Evolutionary conservation across 768 basidiomycete species (phyloP).

Genomic region (Austroboletus eburneus): DNA sequence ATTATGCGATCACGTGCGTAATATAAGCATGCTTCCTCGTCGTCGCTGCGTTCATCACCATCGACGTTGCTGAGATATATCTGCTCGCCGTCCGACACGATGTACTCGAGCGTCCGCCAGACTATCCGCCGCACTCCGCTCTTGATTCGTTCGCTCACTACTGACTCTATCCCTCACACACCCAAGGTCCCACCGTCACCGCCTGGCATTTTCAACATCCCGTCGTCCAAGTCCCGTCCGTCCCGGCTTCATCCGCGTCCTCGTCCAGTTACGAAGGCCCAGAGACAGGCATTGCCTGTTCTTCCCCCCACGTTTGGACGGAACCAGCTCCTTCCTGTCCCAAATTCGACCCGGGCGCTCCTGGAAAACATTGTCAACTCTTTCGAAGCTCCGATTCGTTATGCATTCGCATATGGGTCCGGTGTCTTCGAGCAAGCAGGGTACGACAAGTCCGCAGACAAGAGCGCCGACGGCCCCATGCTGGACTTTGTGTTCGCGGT

Average conservation of each 20-base stretch:
- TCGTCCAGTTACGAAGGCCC: slow-evolving; percentile 27
- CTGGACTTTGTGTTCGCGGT: slow-evolving; percentile 97
- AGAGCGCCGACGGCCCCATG: slow-evolving; percentile 58
- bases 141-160: slow-evolving; percentile 22
- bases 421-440: slow-evolving; percentile 95
- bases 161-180: slow-evolving; percentile 25
- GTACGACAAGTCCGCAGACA: slow-evolving; percentile 39
- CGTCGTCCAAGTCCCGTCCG: slow-evolving; percentile 22
- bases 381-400: slow-evolving; percentile 90
- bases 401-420: slow-evolving; percentile 96
- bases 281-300: slow-evolving; percentile 39
- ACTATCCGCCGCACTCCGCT: slow-evolving; percentile 11
- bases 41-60: neutral
- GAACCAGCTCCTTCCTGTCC: slow-evolving; percentile 78
- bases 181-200: slow-evolving; percentile 29
- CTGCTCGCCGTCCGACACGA: slow-evolving; percentile 16
- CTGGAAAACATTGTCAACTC: slow-evolving; percentile 74
- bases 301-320: slow-evolving; percentile 73
- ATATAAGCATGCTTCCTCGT: neutral
- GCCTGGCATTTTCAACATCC: slow-evolving; percentile 21
- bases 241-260: slow-evolving; percentile 42
- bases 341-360: slow-evolving; percentile 73
- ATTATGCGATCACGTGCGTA: slow-evolving; percentile 11
- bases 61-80: slow-evolving; percentile 8
- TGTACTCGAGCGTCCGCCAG: slow-evolving; percentile 20